Conservation (phyloP, 2,329 filamentous ascomycete genomes). For the Fusarium sp. region DNA sequence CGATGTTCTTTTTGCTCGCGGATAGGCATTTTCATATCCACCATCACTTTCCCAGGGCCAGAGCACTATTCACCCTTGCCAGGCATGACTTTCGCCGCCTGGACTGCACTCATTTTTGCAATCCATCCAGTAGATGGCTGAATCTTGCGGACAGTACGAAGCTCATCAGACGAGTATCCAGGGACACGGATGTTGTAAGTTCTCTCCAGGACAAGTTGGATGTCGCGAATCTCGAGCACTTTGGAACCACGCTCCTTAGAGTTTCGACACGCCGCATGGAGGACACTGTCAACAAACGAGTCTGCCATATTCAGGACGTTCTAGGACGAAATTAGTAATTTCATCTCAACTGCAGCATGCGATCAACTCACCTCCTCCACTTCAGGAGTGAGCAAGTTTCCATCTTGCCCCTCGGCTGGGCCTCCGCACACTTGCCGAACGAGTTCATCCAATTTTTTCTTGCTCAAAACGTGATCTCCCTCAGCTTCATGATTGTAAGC, state of each 20-base stretch:
- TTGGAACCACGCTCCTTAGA: conserved; percentile 93
- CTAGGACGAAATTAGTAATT: conserved; percentile 55
- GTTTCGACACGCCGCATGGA: conserved; percentile 86
- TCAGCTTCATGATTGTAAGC: conserved; percentile 90
- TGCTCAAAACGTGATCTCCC: conserved; percentile 91
- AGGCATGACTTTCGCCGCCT: conserved; percentile 86
- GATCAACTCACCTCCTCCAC: conserved; percentile 83
- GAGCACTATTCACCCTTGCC: conserved; percentile 61
- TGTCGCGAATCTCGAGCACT: conserved; percentile 86
- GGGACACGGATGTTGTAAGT: conserved; percentile 93
- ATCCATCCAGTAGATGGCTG: conserved; percentile 91
- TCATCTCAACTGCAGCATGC: not conserved
- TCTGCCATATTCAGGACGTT: conserved; percentile 90
- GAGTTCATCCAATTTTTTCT: conserved; percentile 96
- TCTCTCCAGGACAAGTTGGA: conserved; percentile 83
- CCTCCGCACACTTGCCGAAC: conserved; percentile 93
- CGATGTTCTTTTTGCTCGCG: not conserved
- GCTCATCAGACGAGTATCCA: conserved; percentile 92
- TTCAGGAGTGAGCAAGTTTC: conserved; percentile 84
- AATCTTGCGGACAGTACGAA: conserved; percentile 92
- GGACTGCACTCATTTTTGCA: conserved; percentile 95
- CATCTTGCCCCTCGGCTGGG: conserved; percentile 74
- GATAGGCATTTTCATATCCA: not conserved
- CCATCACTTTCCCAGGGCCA: not conserved
- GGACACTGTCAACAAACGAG: conserved; percentile 92